Evolutionary conservation across 495 filamentous ascomycete genomes (phyloP).

Genomic region (Podospora appendiculata): DNA sequence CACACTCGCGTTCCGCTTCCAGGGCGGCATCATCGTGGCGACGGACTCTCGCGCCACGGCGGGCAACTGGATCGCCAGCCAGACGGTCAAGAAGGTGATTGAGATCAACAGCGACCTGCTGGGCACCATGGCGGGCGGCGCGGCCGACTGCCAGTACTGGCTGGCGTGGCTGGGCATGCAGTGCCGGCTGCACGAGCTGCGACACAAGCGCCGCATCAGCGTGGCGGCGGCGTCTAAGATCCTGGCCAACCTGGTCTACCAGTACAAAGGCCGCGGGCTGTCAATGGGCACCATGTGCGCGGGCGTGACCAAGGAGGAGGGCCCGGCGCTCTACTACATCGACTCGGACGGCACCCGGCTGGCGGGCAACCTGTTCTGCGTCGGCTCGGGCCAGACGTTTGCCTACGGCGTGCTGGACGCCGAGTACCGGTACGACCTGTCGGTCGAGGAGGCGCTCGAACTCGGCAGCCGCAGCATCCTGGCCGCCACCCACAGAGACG

Average conservation of each 20-base stretch:
- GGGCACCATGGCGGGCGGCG: conserved; percentile 97
- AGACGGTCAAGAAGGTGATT: conserved; percentile 99
- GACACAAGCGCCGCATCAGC: conserved; percentile 96
- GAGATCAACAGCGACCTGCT: conserved; percentile 85
- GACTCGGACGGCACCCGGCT: conserved; percentile 94
- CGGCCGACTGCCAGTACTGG: conserved; percentile 99
- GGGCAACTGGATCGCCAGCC: conserved; percentile 97
- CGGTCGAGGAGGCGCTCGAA: conserved; percentile 77
- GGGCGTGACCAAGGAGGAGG: conserved; percentile 92
- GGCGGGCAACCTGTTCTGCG: conserved; percentile 92
- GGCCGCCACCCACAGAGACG: conserved; percentile 95
- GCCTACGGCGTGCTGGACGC: conserved; percentile 97
- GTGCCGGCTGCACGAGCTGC: conserved; percentile 97
- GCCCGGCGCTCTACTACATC: conserved; percentile 97
- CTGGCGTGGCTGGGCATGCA: conserved; percentile 97
- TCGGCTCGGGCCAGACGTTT: conserved; percentile 96
- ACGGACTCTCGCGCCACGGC: conserved; percentile 95
- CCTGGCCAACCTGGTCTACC: conserved; percentile 94
- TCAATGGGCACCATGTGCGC: conserved; percentile 99
- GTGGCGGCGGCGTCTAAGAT: conserved; percentile 98
- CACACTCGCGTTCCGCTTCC: conserved; percentile 95
- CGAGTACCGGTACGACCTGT: conserved; percentile 85
- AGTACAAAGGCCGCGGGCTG: conserved; percentile 95
- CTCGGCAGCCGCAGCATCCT: conserved; percentile 86
- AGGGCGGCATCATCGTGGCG: conserved; percentile 95